Evolutionary conservation across 345 rosid genomes (phyloP).

Genomic region (Acer negundo): DNA sequence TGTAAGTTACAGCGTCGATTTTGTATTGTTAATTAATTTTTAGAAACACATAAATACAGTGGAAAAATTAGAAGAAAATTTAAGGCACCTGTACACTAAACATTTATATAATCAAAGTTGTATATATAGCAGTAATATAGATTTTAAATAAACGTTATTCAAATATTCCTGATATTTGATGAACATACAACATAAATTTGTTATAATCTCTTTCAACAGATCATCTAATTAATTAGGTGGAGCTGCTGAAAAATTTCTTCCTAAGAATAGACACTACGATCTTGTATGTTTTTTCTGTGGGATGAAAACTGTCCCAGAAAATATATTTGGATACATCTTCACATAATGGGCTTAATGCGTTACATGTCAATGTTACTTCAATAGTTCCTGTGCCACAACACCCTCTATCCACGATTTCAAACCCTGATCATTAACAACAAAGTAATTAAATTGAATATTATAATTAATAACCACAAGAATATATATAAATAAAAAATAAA

Average conservation of each 20-base stretch:
- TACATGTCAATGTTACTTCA: constrained; percentile 14
- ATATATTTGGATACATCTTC: constrained; percentile 9
- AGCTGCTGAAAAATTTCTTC: neutral
- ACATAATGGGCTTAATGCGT: neutral
- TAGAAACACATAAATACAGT: no score
- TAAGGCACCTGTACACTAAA: no score
- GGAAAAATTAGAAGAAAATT: no score
- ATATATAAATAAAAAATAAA: no score
- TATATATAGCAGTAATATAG: no score
- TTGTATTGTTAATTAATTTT: no score
- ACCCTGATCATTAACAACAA: constrained; percentile 15
- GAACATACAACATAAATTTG: no score
- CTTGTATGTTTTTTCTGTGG: constrained; percentile 37
- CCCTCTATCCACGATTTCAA: constrained; percentile 9
- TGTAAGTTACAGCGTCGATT: no score
- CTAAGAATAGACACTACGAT: constrained; percentile 8
- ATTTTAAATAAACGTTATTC: no score
- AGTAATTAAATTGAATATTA: neutral
- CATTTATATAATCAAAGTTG: no score
- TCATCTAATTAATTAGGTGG: neutral
- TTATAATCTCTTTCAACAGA: no score
- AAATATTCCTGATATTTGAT: no score
- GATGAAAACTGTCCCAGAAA: constrained; percentile 42
- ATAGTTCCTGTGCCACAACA: constrained; percentile 32
- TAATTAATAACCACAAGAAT: neutral